Evolutionary conservation across 2,329 filamentous ascomycete genomes (phyloP).

Genomic region (Dissoconium aciculare): DNA sequence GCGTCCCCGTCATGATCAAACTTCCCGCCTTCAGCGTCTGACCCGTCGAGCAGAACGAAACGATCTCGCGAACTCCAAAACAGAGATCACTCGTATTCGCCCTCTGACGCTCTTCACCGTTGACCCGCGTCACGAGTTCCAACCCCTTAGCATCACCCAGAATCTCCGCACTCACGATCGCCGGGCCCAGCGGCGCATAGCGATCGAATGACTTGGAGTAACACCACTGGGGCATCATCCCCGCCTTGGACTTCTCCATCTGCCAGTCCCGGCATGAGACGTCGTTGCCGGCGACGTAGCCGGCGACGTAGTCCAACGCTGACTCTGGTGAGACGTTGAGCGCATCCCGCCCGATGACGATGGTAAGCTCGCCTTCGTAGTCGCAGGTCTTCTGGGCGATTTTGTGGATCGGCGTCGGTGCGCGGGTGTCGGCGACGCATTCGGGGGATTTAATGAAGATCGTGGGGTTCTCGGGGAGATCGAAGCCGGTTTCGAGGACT

Average conservation of each 20-base stretch:
- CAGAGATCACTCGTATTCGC: slow-evolving; percentile 29
- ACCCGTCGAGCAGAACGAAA: slow-evolving; percentile 22
- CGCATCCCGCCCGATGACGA: slow-evolving; percentile 54
- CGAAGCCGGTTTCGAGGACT: slow-evolving; percentile 40
- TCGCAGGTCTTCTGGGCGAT: slow-evolving; percentile 55
- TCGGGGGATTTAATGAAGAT: slow-evolving; percentile 62
- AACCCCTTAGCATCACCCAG: slow-evolving; percentile 32
- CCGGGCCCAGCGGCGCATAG: slow-evolving; percentile 40
- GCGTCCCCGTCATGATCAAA: slow-evolving; percentile 38
- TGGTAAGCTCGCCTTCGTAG: slow-evolving; percentile 68
- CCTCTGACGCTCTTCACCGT: slow-evolving; percentile 35
- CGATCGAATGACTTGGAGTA: slow-evolving; percentile 47
- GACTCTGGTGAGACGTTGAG: slow-evolving; percentile 46
- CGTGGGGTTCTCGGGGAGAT: slow-evolving; percentile 55
- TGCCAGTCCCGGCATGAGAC: slow-evolving; percentile 62
- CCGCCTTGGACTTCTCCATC: slow-evolving; percentile 26
- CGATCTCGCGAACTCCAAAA: slow-evolving; percentile 28
- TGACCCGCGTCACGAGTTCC: slow-evolving; percentile 33
- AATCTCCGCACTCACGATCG: slow-evolving; percentile 30
- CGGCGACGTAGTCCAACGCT: slow-evolving; percentile 58
- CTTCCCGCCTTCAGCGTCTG: slow-evolving; percentile 34
- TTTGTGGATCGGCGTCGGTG: slow-evolving; percentile 50
- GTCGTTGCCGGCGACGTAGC: slow-evolving; percentile 63
- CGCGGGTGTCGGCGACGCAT: slow-evolving; percentile 47
- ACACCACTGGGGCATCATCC: slow-evolving; percentile 42